Evolutionary conservation across 257 asterid species (phyloP).

Genomic region (Jacaranda copaia): DNA sequence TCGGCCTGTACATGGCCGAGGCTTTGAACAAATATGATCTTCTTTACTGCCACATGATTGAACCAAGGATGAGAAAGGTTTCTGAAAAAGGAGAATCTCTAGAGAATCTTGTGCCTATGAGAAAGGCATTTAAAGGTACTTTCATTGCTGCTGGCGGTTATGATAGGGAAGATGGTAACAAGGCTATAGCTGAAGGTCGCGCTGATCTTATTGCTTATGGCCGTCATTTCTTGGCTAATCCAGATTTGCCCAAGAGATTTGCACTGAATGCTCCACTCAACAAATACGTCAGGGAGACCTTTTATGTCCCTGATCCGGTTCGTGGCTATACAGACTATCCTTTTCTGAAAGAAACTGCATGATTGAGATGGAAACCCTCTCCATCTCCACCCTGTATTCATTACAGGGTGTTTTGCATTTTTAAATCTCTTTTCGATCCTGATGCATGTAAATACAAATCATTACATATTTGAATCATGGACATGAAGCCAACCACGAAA

Average conservation of each 20-base stretch:
- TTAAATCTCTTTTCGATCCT: too few relatives aligned
- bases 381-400: too few relatives aligned
- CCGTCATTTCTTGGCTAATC: conserved; percentile 55
- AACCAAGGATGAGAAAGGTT: conserved; percentile 48
- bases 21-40: conserved; percentile 46
- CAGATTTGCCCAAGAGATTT: conserved; percentile 53
- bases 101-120: conserved; percentile 43
- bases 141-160: conserved; percentile 55
- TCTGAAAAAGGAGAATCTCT: conserved; percentile 29
- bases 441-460: too few relatives aligned
- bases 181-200: conserved; percentile 45
- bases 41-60: conserved; percentile 56
- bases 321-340: conserved; percentile 49
- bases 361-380: neutral
- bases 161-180: conserved; percentile 49
- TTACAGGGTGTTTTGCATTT: too few relatives aligned
- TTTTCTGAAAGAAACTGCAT: neutral
- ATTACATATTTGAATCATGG: too few relatives aligned
- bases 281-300: conserved; percentile 44
- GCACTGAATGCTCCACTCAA: conserved; percentile 50
- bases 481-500: too few relatives aligned
- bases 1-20: conserved; percentile 48
- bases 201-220: conserved; percentile 57
- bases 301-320: conserved; percentile 46
- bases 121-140: conserved; percentile 52